Evolutionary conservation across 768 basidiomycete genomes (phyloP).

Genomic region (Suillus sp.): DNA sequence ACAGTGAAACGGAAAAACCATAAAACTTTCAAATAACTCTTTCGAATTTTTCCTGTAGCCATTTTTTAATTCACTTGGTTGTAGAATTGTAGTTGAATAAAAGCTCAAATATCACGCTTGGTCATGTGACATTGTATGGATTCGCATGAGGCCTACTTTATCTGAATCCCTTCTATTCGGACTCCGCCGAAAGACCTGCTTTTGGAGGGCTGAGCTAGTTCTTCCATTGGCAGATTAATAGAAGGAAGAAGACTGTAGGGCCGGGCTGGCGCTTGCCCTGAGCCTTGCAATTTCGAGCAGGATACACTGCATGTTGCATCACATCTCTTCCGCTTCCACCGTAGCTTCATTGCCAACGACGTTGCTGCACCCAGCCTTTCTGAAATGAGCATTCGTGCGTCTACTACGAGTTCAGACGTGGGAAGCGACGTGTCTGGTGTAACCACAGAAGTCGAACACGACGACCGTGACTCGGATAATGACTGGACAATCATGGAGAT

Average conservation of each 20-base stretch:
- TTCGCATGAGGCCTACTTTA: background rate
- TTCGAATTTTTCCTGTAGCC: too few relatives aligned
- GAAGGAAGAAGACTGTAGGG: too few relatives aligned
- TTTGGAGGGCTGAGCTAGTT: background rate
- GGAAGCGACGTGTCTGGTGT: background rate
- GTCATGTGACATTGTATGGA: too few relatives aligned
- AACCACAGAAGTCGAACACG: background rate
- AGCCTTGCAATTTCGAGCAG: background rate
- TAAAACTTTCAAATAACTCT: too few relatives aligned
- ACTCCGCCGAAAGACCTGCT: background rate
- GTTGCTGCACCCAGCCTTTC: background rate
- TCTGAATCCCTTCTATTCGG: background rate
- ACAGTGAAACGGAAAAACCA: too few relatives aligned
- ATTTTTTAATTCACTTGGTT: too few relatives aligned
- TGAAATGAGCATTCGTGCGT: background rate
- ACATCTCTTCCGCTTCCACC: constrained; percentile 4
- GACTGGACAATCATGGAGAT: background rate
- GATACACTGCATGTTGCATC: background rate
- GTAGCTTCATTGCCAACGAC: background rate
- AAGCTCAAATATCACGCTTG: too few relatives aligned
- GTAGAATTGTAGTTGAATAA: too few relatives aligned
- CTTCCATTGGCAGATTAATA: background rate
- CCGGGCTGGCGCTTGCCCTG: background rate
- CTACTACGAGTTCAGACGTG: background rate
- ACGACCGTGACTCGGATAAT: background rate